A percentile compares a stretch with the other conserved stretches of the same genome.
Evolutionary conservation across 495 filamentous ascomycete species (phyloP).

Genomic region (Articulospora tetracladia): DNA sequence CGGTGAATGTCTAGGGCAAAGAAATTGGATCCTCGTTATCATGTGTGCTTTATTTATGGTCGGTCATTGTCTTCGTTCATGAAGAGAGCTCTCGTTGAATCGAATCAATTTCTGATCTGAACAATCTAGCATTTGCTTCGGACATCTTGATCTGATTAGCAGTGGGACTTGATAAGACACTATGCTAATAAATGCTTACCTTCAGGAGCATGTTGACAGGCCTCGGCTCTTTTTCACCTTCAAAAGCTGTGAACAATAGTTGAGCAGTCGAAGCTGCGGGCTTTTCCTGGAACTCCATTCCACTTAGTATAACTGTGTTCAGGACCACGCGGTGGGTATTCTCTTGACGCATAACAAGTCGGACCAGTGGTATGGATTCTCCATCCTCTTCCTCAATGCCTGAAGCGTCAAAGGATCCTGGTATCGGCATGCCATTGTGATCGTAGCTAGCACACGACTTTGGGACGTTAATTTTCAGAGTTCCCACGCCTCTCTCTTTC

Average conservation of each 20-base stretch:
- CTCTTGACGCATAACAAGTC: conserved; percentile 86
- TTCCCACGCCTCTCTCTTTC: conserved; percentile 83
- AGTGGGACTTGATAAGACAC: too few relatives aligned
- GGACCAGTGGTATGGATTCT: conserved; percentile 40
- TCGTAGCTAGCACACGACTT: conserved; percentile 41
- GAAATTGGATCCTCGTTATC: conserved; percentile 9
- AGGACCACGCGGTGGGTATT: conserved; percentile 81
- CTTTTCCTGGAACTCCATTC: conserved; percentile 69
- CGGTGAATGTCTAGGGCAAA: conserved; percentile 19
- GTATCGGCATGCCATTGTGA: conserved; percentile 37
- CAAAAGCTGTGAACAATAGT: conserved; percentile 52
- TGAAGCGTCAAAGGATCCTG: conserved; percentile 45
- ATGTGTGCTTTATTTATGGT: neutral
- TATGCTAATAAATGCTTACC: conserved; percentile 43
- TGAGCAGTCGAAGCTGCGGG: conserved; percentile 54
- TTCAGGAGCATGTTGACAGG: conserved; percentile 64
- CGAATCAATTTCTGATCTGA: conserved; percentile 25
- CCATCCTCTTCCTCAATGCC: conserved; percentile 38
- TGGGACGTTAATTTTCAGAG: conserved; percentile 79
- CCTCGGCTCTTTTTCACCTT: conserved; percentile 47
- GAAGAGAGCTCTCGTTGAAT: conserved; percentile 24
- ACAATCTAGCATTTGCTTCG: conserved; percentile 23
- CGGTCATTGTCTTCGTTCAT: neutral
- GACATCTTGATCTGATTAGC: conserved; percentile 21
- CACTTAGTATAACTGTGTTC: conserved; percentile 71